Conservation (phyloP, 441 rosid species). For the California macrophylla region DNA sequence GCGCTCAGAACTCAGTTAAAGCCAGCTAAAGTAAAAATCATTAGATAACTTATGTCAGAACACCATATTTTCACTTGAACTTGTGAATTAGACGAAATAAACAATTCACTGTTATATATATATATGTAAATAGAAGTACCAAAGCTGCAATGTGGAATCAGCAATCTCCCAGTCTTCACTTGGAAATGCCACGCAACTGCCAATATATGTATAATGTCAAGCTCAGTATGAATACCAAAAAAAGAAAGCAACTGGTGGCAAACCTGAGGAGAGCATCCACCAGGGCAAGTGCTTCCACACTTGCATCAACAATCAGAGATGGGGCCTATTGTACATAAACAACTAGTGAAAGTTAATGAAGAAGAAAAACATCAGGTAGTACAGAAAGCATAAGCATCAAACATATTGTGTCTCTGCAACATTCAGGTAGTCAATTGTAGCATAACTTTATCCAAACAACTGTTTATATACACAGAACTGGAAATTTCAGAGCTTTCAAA, state of each 20-base stretch:
- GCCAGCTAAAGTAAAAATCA: background rate
- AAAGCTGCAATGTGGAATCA: conserved; percentile 92
- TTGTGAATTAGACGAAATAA: background rate
- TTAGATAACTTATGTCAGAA: background rate
- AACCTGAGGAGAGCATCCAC: conserved; percentile 79
- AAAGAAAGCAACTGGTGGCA: background rate
- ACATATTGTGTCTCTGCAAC: conserved; percentile 3
- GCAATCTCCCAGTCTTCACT: conserved; percentile 96
- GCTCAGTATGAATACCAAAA: conserved; percentile 3
- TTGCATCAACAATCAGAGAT: conserved; percentile 72
- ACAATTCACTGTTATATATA: background rate
- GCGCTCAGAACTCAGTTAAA: background rate
- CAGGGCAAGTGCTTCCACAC: conserved; percentile 68
- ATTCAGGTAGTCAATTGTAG: background rate
- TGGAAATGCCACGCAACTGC: conserved; percentile 87
- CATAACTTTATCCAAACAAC: background rate
- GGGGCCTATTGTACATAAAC: conserved; percentile 54
- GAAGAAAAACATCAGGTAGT: conserved; percentile 9
- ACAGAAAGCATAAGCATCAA: conserved; percentile 17
- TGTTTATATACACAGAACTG: background rate
- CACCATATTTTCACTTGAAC: background rate
- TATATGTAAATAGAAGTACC: conserved; percentile 34
- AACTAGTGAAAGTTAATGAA: conserved; percentile 14
- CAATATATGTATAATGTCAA: conserved; percentile 21
- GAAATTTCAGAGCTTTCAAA: background rate